phyloP scores from a whole-genome alignment of 140 eudicot species.

The Senecio squalidus region DNA sequence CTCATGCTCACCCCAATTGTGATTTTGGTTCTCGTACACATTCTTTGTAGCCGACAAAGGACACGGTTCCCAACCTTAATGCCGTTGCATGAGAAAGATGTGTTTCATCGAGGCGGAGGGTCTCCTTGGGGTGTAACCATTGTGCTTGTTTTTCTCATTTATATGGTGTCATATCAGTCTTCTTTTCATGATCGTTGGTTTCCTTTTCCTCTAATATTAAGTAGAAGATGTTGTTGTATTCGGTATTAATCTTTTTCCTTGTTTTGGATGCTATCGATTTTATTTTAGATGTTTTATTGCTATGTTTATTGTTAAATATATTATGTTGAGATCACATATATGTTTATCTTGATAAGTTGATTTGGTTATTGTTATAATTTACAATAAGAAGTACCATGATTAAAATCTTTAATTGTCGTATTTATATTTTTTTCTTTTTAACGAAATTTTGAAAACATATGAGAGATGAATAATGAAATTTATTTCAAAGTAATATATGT shows the following conservation, averaged over 20 bases:
- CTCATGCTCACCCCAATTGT: conserved; percentile 44
- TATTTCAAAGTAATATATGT: too few species aligned
- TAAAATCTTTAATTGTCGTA: too few species aligned
- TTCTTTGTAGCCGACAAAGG: conserved; percentile 33
- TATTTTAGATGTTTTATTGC: not conserved
- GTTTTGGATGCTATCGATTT: not conserved
- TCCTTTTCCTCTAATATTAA: too few species aligned
- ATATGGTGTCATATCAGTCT: conserved; percentile 45
- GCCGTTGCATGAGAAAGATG: conserved; percentile 47
- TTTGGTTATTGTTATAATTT: too few species aligned
- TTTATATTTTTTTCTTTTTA: too few species aligned
- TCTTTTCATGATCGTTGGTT: conserved; percentile 58
- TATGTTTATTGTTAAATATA: not conserved
- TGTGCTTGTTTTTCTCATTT: conserved; percentile 44
- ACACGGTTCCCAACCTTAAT: conserved; percentile 21
- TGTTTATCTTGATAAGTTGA: too few species aligned
- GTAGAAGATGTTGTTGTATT: conserved; percentile 26
- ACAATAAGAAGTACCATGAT: too few species aligned
- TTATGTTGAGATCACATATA: not conserved
- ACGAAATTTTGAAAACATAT: too few species aligned
- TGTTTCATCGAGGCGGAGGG: conserved; percentile 62
- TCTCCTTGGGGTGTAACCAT: conserved; percentile 67
- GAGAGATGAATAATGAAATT: too few species aligned
- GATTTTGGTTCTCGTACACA: conserved; percentile 44
- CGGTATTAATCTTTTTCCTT: not conserved